Evolutionary conservation across 1,284 basidiomycete species (phyloP).

Genomic region (Cutaneotrichosporon daszewskae): DNA sequence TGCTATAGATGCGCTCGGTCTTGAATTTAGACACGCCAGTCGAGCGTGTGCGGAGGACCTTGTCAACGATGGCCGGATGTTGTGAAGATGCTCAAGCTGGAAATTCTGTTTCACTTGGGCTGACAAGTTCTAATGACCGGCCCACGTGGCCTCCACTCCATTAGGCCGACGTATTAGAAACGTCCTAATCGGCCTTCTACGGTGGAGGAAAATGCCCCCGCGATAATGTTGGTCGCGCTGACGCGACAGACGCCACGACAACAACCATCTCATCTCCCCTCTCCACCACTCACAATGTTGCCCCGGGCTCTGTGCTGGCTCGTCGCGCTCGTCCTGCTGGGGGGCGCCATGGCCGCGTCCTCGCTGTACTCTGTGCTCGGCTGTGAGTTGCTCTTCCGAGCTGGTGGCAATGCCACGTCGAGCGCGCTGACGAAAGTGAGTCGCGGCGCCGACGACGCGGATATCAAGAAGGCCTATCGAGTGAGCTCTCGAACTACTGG

Average conservation of each 20-base stretch:
- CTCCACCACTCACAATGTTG: slow-evolving; percentile 4
- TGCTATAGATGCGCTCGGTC: too few relatives aligned
- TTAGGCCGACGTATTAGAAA: too few relatives aligned
- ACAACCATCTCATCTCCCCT: neutral
- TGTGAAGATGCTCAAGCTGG: too few relatives aligned
- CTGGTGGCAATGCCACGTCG: slow-evolving; percentile 19
- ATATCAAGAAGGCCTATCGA: slow-evolving; percentile 83
- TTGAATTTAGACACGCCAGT: too few relatives aligned
- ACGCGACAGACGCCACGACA: neutral
- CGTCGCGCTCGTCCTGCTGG: slow-evolving; percentile 31
- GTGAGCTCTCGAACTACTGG: slow-evolving; percentile 14
- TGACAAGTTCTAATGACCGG: too few relatives aligned
- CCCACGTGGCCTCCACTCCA: too few relatives aligned
- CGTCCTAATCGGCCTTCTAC: too few relatives aligned
- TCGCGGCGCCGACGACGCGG: slow-evolving; percentile 71
- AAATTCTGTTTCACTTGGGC: too few relatives aligned
- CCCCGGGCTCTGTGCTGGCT: neutral
- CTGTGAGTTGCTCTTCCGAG: slow-evolving; percentile 23
- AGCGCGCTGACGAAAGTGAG: slow-evolving; percentile 57
- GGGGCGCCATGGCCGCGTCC: slow-evolving; percentile 33
- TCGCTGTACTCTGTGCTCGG: slow-evolving; percentile 48
- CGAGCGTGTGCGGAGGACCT: too few relatives aligned
- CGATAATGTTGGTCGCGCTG: slow-evolving; percentile 2
- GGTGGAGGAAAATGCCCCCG: neutral
- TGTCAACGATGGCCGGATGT: too few relatives aligned